phyloP scores from a whole-genome alignment of 164 flowering plant genomes.

The Dillenia turbinata region DNA sequence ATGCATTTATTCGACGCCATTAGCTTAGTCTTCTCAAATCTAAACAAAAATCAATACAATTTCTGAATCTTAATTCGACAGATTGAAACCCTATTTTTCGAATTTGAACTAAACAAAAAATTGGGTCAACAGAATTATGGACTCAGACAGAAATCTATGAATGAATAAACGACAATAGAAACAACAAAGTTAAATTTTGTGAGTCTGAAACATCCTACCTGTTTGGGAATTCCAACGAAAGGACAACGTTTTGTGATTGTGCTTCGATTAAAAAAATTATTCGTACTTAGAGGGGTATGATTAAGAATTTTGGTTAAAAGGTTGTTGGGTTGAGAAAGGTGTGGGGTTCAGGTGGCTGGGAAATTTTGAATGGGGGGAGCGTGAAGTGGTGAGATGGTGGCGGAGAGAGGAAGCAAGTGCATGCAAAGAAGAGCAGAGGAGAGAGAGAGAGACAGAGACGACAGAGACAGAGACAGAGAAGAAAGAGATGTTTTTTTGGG shows the following conservation, averaged over 20 bases:
- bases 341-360: slow-evolving; percentile 2
- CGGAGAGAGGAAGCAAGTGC: slow-evolving; percentile 21
- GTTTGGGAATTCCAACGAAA: not conserved
- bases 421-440: slow-evolving; percentile 19
- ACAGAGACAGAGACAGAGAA: too few species aligned
- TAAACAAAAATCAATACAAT: not conserved
- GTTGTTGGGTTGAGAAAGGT: slow-evolving; percentile 1
- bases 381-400: not conserved
- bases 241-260: not conserved
- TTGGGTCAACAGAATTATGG: not conserved
- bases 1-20: slow-evolving; percentile 56
- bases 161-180: not conserved
- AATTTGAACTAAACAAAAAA: not conserved
- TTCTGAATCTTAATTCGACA: not conserved
- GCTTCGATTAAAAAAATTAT: not conserved
- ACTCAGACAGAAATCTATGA: not conserved
- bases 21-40: slow-evolving; percentile 11
- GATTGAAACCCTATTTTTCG: not conserved
- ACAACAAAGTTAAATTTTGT: not conserved
- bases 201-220: not conserved
- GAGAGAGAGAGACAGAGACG: slow-evolving; percentile 5
- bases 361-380: slow-evolving; percentile 6
- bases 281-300: not conserved
- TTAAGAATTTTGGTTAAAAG: not conserved
- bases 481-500: too few species aligned